A percentile compares a stretch with the other conserved stretches of the same genome.
Evolutionary conservation across 2,329 filamentous ascomycete species (phyloP).

Genomic region (Penicillium hordei): DNA sequence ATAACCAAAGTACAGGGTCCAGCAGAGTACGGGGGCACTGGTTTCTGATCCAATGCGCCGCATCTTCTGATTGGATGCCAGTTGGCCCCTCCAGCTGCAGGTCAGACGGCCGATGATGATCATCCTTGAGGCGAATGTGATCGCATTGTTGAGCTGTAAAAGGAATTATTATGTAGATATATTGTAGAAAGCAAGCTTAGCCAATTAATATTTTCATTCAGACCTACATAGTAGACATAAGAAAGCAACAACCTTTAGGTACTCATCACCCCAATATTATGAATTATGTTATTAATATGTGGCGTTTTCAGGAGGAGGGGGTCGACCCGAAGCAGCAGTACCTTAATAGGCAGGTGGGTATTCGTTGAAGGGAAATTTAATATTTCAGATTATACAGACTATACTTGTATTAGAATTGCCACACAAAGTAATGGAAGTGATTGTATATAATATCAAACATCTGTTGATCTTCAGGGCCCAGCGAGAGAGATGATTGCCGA

Average conservation of each 20-base stretch:
- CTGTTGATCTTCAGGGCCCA: conserved; percentile 7
- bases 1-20: conserved; percentile 4
- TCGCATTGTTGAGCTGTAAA: not conserved
- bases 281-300: not conserved
- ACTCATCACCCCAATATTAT: too few species aligned
- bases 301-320: conserved; percentile 9
- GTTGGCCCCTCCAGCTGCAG: not conserved
- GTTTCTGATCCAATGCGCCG: not conserved
- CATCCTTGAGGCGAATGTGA: not conserved
- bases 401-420: too few species aligned
- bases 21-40: not conserved
- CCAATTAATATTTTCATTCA: not conserved
- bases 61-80: not conserved
- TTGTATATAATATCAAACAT: too few species aligned
- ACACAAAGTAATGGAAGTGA: too few species aligned
- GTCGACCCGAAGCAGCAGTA: conserved; percentile 6
- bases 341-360: conserved; percentile 13
- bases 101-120: conserved; percentile 9
- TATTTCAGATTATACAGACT: too few species aligned
- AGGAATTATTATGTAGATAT: not conserved
- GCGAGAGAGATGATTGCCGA: not conserved
- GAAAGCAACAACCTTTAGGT: too few species aligned
- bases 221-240: not conserved
- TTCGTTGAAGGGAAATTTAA: not conserved
- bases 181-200: not conserved